Conservation (phyloP, 768 basidiomycete species). For the Crassisporium funariophilum region DNA sequence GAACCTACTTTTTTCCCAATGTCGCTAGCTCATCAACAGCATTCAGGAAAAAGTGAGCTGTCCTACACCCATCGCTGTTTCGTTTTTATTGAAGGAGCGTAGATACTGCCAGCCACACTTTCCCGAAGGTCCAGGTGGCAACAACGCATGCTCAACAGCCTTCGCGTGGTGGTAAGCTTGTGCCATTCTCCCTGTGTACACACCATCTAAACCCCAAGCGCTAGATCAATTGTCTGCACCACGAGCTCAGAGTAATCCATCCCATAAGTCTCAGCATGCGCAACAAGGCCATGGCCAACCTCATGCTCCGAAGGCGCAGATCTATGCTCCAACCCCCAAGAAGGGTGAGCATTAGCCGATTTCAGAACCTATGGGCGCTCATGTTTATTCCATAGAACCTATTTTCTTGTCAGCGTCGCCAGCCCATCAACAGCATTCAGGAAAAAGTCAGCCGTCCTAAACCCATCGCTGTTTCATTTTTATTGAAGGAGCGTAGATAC, state of each 20-base stretch:
- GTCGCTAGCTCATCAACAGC: slow-evolving; percentile 12
- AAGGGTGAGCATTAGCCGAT: slow-evolving; percentile 11
- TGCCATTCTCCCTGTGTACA: slow-evolving; percentile 6
- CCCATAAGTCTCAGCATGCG: slow-evolving; percentile 12
- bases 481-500: slow-evolving; percentile 11
- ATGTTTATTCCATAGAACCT: slow-evolving; percentile 6
- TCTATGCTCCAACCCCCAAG: slow-evolving; percentile 9
- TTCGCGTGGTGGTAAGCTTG: slow-evolving; percentile 15
- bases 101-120: slow-evolving; percentile 12
- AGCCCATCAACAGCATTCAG: slow-evolving; percentile 10
- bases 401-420: slow-evolving; percentile 11
- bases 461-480: slow-evolving; percentile 10
- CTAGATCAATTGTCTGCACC: slow-evolving; percentile 15
- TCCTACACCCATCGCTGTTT: slow-evolving; percentile 10
- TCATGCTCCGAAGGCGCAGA: slow-evolving; percentile 12
- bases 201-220: slow-evolving; percentile 13
- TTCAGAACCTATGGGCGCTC: slow-evolving; percentile 7
- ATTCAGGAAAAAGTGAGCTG: slow-evolving; percentile 14
- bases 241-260: slow-evolving; percentile 8
- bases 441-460: slow-evolving; percentile 13
- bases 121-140: slow-evolving; percentile 16
- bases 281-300: slow-evolving; percentile 10
- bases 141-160: slow-evolving; percentile 13
- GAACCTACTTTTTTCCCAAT: slow-evolving; percentile 9
- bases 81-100: slow-evolving; percentile 12